Base-by-base conservation (phyloP, 2,329 filamentous ascomycete genomes). In the Fusarium kyushuense region DNA sequence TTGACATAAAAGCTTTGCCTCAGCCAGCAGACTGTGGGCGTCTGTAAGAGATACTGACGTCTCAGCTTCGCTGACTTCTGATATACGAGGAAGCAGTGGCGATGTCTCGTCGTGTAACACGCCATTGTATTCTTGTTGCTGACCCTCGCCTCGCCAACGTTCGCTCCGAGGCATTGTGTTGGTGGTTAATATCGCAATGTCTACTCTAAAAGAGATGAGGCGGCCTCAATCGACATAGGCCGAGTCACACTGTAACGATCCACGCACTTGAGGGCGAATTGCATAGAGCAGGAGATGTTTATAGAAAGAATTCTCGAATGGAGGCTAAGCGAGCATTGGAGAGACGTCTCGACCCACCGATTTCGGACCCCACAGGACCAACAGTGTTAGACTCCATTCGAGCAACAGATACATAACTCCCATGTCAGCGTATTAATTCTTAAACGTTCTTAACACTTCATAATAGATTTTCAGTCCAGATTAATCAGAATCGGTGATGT, bases 91-190 rank as follows among this genome's bases (percentile, higher is more conserved):
- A 53, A 69, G 65, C 43, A 69, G 32, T 29, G 65, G 65, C 14
- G 65, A 69, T 16, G 61, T 69, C 52, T 69, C 65, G 30, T 69
- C 32, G 32, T 69, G 56, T 32, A 69, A 58, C 43, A 58, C 55
- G 32, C 65, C 56, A 52, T 69, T 33, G 5, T 33, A 47, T n/a
- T 25, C 33, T 16, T 38, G 32, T 12, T 48, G 45, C 16, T 42
- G 65, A 12, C 54, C 43, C 46, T 65, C 48, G 41, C 47, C 38
- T 38, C 60, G 65, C 38, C 30, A 41, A 46, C 38, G 40, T 40
- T 69, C 47, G 43, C 25, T 64, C 25, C 48, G 43, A 53, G 65
- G 43, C 65, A 67, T 67, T 52, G 35, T 11, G 36, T 23, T 30
- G 32, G 19, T 33, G 13, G 33, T 38, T 27, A 17, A 17, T 36